These are phyloP conservation scores for Anaeromyces robustus DNA, from an alignment of 192 early-diverging fungal species.

Conservation along the genomic window DNA sequence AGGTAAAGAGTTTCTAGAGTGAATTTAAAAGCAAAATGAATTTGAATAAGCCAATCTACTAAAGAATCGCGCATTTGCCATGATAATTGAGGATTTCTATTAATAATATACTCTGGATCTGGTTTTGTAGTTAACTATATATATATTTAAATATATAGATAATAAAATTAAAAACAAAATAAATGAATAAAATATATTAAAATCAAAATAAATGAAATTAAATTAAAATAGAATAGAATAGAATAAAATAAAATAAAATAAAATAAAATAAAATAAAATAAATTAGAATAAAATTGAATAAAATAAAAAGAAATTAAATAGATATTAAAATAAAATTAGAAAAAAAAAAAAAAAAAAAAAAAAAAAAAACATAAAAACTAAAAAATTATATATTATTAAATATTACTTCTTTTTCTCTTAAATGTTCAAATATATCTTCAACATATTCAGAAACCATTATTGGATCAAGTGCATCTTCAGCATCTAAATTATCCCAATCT, in stretches of 20 bases:
- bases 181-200: too few species aligned
- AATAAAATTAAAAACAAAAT: too few species aligned
- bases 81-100: conserved; percentile 57
- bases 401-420: conserved; percentile 54
- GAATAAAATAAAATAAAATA: too few species aligned
- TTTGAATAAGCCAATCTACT: conserved; percentile 88
- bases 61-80: conserved; percentile 88
- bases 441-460: conserved; percentile 91
- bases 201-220: too few species aligned
- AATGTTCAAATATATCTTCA: conserved; percentile 74
- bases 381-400: too few species aligned
- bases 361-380: too few species aligned
- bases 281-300: too few species aligned
- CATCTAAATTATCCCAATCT: conserved; percentile 64
- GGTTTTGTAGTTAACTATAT: conserved; percentile 47
- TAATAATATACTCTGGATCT: conserved; percentile 61
- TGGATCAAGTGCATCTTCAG: conserved; percentile 64
- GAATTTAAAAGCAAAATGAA: conserved; percentile 77
- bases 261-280: too few species aligned
- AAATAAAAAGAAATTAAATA: too few species aligned
- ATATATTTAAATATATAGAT: too few species aligned
- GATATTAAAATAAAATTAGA: too few species aligned
- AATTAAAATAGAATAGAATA: too few species aligned
- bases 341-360: background rate
- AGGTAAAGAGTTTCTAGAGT: conserved; percentile 88